Conservation (phyloP, 2,329 filamentous ascomycete species). For the Phialocephala subalpina region DNA sequence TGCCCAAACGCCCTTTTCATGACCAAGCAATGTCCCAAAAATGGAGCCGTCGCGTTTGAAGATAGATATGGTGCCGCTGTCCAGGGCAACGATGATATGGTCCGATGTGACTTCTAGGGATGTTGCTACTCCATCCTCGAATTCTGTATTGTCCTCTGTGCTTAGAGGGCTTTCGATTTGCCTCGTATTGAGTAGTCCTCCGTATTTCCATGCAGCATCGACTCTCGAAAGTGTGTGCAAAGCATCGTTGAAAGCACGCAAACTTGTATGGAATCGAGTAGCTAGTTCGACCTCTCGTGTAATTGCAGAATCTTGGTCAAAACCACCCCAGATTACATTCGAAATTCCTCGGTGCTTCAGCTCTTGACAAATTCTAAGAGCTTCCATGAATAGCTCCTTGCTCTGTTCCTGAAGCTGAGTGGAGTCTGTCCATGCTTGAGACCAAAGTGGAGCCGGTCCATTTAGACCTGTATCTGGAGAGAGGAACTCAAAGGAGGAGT, state of each 20-base stretch:
- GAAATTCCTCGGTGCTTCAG: not conserved
- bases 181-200: not conserved
- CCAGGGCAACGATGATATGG: constrained; percentile 6
- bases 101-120: constrained; percentile 2
- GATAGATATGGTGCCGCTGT: constrained; percentile 4
- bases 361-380: not conserved
- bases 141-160: not conserved
- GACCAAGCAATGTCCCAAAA: not conserved
- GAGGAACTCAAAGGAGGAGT: not conserved
- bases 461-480: not conserved
- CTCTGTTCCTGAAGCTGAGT: not conserved
- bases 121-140: constrained; percentile 1
- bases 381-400: not conserved
- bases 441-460: not conserved
- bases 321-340: not conserved
- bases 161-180: not conserved
- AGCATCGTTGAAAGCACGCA: not conserved
- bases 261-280: not conserved
- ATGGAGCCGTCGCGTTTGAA: not conserved
- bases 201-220: not conserved
- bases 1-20: not conserved
- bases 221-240: not conserved
- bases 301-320: too few species aligned
- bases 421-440: not conserved
- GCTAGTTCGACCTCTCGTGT: too few species aligned